Base-by-base conservation (phyloP, 306 rosid species). In the Sindora glabra region DNA sequence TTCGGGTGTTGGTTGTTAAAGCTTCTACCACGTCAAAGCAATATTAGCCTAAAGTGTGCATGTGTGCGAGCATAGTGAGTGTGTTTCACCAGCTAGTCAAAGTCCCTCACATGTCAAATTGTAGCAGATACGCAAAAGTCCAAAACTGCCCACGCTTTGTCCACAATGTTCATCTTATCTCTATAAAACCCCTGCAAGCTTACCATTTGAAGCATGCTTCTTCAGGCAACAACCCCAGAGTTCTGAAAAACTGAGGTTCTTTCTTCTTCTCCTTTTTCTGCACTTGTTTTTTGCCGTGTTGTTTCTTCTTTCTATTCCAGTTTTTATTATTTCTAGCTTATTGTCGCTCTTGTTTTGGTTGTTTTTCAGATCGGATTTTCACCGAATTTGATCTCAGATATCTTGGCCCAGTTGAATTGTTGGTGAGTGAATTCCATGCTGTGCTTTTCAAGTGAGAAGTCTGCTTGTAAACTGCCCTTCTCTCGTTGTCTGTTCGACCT, bases 401-500 rank as follows among this genome's bases (percentile, higher is more conserved):
- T 29, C 34, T 29, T 4, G 1, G 34, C 34, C 34, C 8, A 4
- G 34, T 29, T 29, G 34, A 1, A n/a, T 29, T 9, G 8, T 29
- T 6, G 47, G 21, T 55, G 61, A 55, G 46, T 55, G n/a, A n/a
- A n/a, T n/a, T n/a, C n/a, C n/a, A n/a, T n/a, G n/a, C n/a, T n/a
- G n/a, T n/a, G n/a, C n/a, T n/a, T n/a, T n/a, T n/a, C n/a, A n/a
- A n/a, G n/a, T n/a, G n/a, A n/a, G n/a, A n/a, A n/a, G n/a, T n/a
- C n/a, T n/a, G n/a, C n/a, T n/a, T 56, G 56, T 54, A 2, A 16
- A 16, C 56, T 42, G 42, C 71, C 71, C 64, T 64, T 40, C 53
- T 36, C 68, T 74, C 79, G 71, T 74, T 74, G 79, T 74, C 79
- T 74, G 79, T 68, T 77, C 82, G 79, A 73, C 79, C 83, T 65